Evolutionary conservation across 345 rosid species (phyloP), one percentile per base, ranked within the genome.

Genomic region (Salix koriyanagi): DNA sequence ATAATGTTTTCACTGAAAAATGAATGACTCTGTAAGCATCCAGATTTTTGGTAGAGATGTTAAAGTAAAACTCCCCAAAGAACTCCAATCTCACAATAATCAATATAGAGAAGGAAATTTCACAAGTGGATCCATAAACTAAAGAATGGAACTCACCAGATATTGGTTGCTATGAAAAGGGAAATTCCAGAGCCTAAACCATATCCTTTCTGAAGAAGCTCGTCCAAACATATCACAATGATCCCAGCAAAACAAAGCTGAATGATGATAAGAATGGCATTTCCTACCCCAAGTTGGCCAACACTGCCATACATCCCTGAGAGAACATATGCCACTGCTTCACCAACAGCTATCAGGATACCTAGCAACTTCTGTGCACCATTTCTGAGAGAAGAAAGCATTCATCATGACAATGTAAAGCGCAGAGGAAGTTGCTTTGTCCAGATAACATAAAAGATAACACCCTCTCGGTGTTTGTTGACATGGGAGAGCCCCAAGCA

Each of bases 291-390:
- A 77, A 90, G 91, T 76, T 91, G 94, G 76, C 84, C 79, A 79
- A 91, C 94, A 23, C 90, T 90, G 10, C 97, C 94, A 85, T 90
- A 91, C 94, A 91, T 91, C 66, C 96, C 96, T 10, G 94, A 91
- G 65, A 90, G 94, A 76, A 90, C 96, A 72, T 91, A 91, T 4
- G 94, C 96, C 60, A 90, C 96, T 7, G 96, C 96, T 82, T 91
- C 94, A 77, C 96, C 96, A 28, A 91, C 79, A 68, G 93, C 96
- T 65, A 91, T 91, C 75, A 91, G 79, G 54, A 90, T 88, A 67
- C 96, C 96, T 80, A 91, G 79, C 87, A 91, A 87, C 85, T 91
- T 91, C 77, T 91, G 96, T 18, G 96, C 94, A 67, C 96, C 96
- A 75, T 91, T 91, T 80, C 96, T 91, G 86, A 4, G 74, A 78